Percentiles rank a stretch among this genome's conserved stretches.
phyloP scores from a whole-genome alignment of 768 basidiomycete genomes.

The Tricholoma sp. region DNA sequence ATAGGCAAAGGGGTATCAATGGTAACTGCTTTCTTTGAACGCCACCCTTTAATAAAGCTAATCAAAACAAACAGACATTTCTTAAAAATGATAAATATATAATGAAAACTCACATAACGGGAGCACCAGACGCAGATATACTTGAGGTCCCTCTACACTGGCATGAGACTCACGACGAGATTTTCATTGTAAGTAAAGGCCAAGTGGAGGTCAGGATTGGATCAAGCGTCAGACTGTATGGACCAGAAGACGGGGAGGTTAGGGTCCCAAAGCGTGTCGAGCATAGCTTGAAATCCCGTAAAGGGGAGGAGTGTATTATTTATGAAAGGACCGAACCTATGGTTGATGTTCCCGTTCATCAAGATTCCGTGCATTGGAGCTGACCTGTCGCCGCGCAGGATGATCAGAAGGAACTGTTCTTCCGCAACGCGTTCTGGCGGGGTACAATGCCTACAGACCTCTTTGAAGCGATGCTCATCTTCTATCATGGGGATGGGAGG shows the following conservation, averaged over 20 bases:
- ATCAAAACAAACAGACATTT: conserved; percentile 19
- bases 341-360: conserved; percentile 11
- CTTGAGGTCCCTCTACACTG: conserved; percentile 28
- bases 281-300: conserved; percentile 20
- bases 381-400: conserved; percentile 14
- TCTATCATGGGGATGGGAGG: conserved; percentile 22
- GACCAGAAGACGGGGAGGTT: conserved; percentile 27
- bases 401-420: conserved; percentile 28
- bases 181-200: conserved; percentile 24
- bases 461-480: background rate
- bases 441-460: conserved; percentile 5
- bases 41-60: background rate
- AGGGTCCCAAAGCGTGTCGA: conserved; percentile 21
- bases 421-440: conserved; percentile 21
- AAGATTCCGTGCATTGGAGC: background rate
- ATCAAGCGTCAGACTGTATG: conserved; percentile 14
- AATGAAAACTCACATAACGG: conserved; percentile 17
- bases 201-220: conserved; percentile 24
- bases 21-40: conserved; percentile 4
- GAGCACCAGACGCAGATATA: conserved; percentile 17
- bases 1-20: conserved; percentile 13
- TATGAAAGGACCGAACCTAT: conserved; percentile 28
- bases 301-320: conserved; percentile 22
- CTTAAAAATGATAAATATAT: conserved; percentile 25
- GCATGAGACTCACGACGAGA: conserved; percentile 30